Conservation (phyloP, 2,329 filamentous ascomycete genomes). For the Xylariales sp. region DNA sequence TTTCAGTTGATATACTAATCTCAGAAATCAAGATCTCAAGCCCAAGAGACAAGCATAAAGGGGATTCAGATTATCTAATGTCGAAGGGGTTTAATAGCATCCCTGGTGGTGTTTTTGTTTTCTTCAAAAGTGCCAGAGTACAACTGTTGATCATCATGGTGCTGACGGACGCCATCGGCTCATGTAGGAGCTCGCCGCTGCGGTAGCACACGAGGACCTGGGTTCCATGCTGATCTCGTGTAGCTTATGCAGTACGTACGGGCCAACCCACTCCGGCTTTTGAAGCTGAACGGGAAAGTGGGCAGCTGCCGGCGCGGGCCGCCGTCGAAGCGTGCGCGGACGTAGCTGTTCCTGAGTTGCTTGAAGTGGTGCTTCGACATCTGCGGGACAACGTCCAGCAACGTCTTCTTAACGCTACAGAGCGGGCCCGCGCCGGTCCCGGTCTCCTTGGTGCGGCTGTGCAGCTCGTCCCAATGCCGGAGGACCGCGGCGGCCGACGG, state of each 20-base stretch:
- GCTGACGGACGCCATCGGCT: too few species aligned
- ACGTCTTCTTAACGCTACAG: not conserved
- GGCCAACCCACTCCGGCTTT: not conserved
- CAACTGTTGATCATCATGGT: too few species aligned
- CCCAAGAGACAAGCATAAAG: too few species aligned
- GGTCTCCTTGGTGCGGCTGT: not conserved
- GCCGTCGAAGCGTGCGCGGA: slow-evolving; percentile 2
- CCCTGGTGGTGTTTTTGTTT: too few species aligned
- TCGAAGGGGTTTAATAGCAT: too few species aligned
- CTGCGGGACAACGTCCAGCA: slow-evolving; percentile 1
- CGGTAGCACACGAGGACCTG: too few species aligned
- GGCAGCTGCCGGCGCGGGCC: not conserved
- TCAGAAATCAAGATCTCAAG: not conserved
- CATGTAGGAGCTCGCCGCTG: too few species aligned
- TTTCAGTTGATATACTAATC: not conserved
- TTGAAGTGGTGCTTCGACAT: slow-evolving; percentile 1
- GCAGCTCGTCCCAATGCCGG: slow-evolving; percentile 3
- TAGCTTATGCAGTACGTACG: not conserved
- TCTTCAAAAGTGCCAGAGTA: too few species aligned
- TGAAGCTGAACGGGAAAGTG: slow-evolving; percentile 1
- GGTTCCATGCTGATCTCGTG: not conserved
- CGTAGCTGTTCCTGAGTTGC: not conserved
- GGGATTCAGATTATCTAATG: too few species aligned
- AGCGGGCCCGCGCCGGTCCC: not conserved
- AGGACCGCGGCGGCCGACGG: slow-evolving; percentile 2